These are phyloP conservation scores for Coccomyxa sp. DNA, from an alignment of 139 green algal genomes.

Conservation along the genomic window DNA sequence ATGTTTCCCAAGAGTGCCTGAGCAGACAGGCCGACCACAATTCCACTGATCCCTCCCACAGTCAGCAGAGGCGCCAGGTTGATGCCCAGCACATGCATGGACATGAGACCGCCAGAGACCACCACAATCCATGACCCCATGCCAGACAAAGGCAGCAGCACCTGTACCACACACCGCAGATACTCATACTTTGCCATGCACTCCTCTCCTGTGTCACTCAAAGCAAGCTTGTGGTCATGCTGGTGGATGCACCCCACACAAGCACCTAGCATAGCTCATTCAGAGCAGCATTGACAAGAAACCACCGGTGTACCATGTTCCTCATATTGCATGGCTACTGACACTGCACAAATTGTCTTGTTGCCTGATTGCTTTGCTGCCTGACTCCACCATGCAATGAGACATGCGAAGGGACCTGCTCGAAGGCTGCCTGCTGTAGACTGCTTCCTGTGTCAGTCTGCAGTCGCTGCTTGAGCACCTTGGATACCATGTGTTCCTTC, in stretches of 20 bases:
- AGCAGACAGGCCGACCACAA: slow-evolving; percentile 17
- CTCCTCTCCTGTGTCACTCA: no score
- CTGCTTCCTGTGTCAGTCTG: background rate
- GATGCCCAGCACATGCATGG: slow-evolving; percentile 16
- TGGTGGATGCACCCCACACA: no score
- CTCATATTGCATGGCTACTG: no score
- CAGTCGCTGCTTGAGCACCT: background rate
- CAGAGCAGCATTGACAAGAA: no score
- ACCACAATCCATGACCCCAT: slow-evolving; percentile 1
- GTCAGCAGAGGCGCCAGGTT: slow-evolving; percentile 22
- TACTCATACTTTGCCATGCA: no score
- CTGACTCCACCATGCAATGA: background rate
- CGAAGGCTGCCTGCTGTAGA: background rate
- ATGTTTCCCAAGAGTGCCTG: slow-evolving; percentile 24
- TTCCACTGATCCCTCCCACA: slow-evolving; percentile 17
- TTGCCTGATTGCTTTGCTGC: background rate
- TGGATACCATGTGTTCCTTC: slow-evolving; percentile 3
- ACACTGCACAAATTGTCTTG: background rate
- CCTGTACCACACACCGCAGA: background rate
- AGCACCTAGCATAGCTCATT: no score
- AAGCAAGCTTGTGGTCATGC: no score
- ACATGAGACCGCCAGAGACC: background rate
- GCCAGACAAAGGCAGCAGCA: background rate
- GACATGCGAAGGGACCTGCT: background rate
- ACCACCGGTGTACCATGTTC: no score